Evolutionary conservation across 2,329 filamentous ascomycete genomes (phyloP).

Genomic region (Colletotrichum somersetense): DNA sequence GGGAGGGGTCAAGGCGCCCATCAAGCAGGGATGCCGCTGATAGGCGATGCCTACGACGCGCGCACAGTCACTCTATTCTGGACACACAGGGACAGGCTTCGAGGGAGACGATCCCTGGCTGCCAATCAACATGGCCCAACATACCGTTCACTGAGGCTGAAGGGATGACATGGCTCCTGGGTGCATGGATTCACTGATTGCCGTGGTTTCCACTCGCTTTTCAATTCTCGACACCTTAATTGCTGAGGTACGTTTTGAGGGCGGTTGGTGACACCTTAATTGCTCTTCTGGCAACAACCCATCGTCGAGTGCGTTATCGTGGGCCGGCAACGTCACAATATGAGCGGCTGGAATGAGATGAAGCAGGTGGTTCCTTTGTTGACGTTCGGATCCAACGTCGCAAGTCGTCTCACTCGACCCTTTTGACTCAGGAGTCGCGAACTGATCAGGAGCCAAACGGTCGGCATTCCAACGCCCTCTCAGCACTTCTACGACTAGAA

Average conservation of each 20-base stretch:
- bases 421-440: not conserved
- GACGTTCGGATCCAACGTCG: not conserved
- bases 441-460: not conserved
- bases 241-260: not conserved
- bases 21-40: constrained; percentile 23
- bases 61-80: constrained; percentile 29
- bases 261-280: constrained; percentile 26
- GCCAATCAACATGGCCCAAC: constrained; percentile 30
- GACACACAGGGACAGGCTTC: constrained; percentile 26
- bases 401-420: constrained; percentile 12
- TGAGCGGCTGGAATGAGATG: constrained; percentile 19
- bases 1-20: constrained; percentile 24
- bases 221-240: constrained; percentile 30
- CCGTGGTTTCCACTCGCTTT: constrained; percentile 38
- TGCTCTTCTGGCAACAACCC: not conserved
- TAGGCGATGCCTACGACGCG: constrained; percentile 2
- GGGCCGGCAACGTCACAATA: not conserved
- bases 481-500: constrained; percentile 6
- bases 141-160: constrained; percentile 34
- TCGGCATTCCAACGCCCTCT: not conserved
- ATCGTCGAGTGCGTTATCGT: constrained; percentile 13
- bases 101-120: constrained; percentile 24
- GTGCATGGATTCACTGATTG: constrained; percentile 28
- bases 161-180: constrained; percentile 21
- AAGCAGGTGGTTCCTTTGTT: constrained; percentile 4